Percentiles rank a stretch among this genome's conserved stretches.
Conservation (phyloP, 2,329 filamentous ascomycete genomes). For the Claviceps humidiphila region DNA sequence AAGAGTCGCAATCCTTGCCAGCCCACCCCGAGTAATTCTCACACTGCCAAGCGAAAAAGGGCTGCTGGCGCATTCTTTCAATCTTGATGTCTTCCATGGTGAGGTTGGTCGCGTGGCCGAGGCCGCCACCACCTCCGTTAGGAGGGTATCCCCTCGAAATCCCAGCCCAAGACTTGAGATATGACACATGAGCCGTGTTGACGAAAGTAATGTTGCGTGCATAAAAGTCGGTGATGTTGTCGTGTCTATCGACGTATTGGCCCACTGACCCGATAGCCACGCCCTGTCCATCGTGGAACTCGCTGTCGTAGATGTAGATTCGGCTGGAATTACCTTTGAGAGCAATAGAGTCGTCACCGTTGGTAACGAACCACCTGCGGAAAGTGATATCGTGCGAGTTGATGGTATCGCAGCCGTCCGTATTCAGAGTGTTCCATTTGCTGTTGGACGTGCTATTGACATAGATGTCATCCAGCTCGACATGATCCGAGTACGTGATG, state of each 20-base stretch:
- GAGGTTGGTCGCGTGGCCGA: conserved; percentile 26
- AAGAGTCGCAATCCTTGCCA: conserved; percentile 22
- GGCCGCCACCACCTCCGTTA: conserved; percentile 44
- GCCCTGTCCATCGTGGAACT: conserved; percentile 35
- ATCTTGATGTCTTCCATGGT: conserved; percentile 18
- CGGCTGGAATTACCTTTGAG: conserved; percentile 43
- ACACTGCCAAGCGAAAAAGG: conserved; percentile 23
- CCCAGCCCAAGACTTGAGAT: conserved; percentile 47
- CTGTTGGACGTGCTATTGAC: conserved; percentile 34
- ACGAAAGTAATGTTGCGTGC: conserved; percentile 32
- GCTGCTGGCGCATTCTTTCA: conserved; percentile 14
- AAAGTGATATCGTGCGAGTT: conserved; percentile 38
- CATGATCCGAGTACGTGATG: conserved; percentile 32
- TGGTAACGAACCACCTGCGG: conserved; percentile 33
- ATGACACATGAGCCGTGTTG: conserved; percentile 34
- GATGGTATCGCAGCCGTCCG: conserved; percentile 37
- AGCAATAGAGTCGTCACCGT: conserved; percentile 40
- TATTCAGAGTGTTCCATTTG: conserved; percentile 23
- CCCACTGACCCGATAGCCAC: conserved; percentile 46
- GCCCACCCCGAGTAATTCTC: conserved; percentile 21
- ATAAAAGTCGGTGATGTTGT: conserved; percentile 35
- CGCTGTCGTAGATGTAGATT: conserved; percentile 34
- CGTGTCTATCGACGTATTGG: conserved; percentile 34
- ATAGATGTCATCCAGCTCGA: conserved; percentile 36
- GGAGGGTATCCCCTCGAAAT: conserved; percentile 35